Evolutionary conservation across 2,329 filamentous ascomycete species (phyloP).

Genomic region (Claviceps pazoutovae): DNA sequence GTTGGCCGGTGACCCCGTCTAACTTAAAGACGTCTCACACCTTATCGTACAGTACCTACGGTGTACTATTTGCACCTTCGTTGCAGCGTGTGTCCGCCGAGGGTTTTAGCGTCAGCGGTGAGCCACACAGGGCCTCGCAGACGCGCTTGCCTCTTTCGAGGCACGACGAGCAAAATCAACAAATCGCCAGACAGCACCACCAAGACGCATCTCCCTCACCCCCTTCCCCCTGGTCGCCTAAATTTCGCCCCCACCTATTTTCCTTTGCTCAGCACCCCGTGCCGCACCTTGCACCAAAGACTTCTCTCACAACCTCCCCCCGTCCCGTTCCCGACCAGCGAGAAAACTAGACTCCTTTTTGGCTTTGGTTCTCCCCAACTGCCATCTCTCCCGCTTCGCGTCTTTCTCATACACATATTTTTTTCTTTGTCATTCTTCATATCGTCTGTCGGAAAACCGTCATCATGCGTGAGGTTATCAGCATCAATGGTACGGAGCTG

Average conservation of each 20-base stretch:
- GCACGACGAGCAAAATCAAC: conserved; percentile 24
- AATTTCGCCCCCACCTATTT: conserved; percentile 36
- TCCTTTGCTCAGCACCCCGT: conserved; percentile 14
- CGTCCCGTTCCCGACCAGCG: conserved; percentile 7
- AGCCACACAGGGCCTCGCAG: conserved; percentile 5
- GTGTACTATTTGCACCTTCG: too few relatives aligned
- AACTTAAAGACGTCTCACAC: too few relatives aligned
- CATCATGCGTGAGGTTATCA: conserved; percentile 98
- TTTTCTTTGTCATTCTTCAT: conserved; percentile 9
- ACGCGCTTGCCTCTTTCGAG: conserved; percentile 22
- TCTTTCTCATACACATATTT: conserved; percentile 9
- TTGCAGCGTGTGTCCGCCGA: not conserved
- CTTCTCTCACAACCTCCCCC: conserved; percentile 14
- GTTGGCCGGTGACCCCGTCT: too few relatives aligned
- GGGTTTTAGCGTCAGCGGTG: conserved; percentile 1
- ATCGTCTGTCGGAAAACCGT: conserved; percentile 14
- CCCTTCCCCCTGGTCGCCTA: conserved; percentile 22
- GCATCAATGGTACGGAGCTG: conserved; percentile 74
- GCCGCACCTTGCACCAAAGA: conserved; percentile 10
- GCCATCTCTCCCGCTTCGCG: conserved; percentile 8
- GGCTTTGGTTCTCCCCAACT: conserved; percentile 12
- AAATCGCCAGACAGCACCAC: conserved; percentile 18
- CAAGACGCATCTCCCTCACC: conserved; percentile 8
- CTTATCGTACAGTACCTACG: too few relatives aligned
- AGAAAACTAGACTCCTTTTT: conserved; percentile 6